A percentile compares a stretch with the other conserved stretches of the same genome.
Evolutionary conservation across 495 filamentous ascomycete species (phyloP).

Genomic region (Parathielavia appendiculata): DNA sequence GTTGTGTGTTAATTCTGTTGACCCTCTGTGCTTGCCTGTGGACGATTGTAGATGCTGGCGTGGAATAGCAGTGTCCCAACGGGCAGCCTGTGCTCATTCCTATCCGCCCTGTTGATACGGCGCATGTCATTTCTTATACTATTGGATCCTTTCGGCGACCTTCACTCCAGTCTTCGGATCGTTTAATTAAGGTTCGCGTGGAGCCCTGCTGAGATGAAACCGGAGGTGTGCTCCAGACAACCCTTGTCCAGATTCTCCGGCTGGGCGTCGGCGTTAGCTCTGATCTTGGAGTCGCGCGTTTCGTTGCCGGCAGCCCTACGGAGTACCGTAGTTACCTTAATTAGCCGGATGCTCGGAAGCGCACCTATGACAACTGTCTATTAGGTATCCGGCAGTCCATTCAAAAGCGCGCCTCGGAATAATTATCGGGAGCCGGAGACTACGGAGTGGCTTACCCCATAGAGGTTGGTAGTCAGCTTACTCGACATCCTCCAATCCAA

Average conservation of each 20-base stretch:
- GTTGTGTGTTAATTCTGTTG: background rate
- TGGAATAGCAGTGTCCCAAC: too few species aligned
- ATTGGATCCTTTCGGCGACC: too few species aligned
- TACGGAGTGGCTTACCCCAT: background rate
- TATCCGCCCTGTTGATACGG: background rate
- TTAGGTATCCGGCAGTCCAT: background rate
- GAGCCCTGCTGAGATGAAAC: background rate
- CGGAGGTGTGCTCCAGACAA: background rate
- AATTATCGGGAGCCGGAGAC: constrained; percentile 1
- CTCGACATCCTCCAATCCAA: too few species aligned
- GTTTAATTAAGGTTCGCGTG: background rate
- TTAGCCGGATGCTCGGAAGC: background rate
- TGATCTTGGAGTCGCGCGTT: background rate
- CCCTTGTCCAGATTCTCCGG: background rate
- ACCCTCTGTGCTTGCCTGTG: background rate
- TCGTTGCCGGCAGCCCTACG: background rate
- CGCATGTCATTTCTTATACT: background rate
- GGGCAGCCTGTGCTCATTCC: background rate
- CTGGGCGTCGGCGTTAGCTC: background rate
- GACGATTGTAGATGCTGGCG: too few species aligned
- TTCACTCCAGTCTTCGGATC: background rate
- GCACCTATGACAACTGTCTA: background rate
- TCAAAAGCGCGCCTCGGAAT: constrained; percentile 8
- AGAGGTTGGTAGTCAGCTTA: background rate
- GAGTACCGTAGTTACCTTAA: background rate